phyloP scores from a whole-genome alignment of 1,284 basidiomycete species.

The Marasmius fiardii region DNA sequence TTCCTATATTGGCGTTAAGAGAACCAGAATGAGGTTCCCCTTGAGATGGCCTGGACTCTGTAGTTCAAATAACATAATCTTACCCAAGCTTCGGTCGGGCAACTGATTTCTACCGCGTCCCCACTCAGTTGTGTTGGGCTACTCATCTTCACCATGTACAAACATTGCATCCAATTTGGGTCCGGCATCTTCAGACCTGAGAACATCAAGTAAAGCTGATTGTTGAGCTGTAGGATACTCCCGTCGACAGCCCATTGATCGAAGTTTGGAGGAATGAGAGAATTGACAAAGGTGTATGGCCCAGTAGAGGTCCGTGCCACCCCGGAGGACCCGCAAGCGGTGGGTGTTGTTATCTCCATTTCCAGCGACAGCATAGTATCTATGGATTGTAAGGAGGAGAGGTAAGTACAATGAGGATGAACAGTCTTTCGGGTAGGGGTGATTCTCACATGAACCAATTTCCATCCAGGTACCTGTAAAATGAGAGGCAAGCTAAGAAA shows the following conservation, averaged over 20 bases:
- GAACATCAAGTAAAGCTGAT: conserved; percentile 16
- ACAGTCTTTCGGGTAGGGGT: too few relatives aligned
- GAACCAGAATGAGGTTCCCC: not conserved
- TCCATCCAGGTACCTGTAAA: conserved; percentile 17
- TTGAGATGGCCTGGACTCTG: too few relatives aligned
- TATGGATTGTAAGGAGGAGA: not conserved
- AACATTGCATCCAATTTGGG: conserved; percentile 19
- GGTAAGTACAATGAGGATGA: not conserved
- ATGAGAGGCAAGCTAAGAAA: not conserved
- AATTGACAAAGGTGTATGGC: conserved; percentile 15
- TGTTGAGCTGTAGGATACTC: conserved; percentile 15
- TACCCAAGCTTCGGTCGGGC: conserved; percentile 16
- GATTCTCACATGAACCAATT: conserved; percentile 17
- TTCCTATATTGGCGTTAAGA: conserved; percentile 9
- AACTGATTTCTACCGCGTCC: conserved; percentile 16
- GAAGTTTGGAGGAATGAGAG: conserved; percentile 18
- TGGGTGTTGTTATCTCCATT: conserved; percentile 18
- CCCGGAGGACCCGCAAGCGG: conserved; percentile 17
- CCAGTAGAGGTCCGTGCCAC: conserved; percentile 16
- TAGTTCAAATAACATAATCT: not conserved
- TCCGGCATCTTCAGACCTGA: conserved; percentile 12
- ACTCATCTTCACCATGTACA: conserved; percentile 14
- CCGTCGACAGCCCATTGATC: conserved; percentile 20
- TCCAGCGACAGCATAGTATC: conserved; percentile 19
- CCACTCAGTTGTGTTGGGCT: conserved; percentile 16